These are phyloP conservation scores for Aspergillus sojae DNA, from an alignment of 2,329 filamentous ascomycete genomes.

Conservation along the genomic window DNA sequence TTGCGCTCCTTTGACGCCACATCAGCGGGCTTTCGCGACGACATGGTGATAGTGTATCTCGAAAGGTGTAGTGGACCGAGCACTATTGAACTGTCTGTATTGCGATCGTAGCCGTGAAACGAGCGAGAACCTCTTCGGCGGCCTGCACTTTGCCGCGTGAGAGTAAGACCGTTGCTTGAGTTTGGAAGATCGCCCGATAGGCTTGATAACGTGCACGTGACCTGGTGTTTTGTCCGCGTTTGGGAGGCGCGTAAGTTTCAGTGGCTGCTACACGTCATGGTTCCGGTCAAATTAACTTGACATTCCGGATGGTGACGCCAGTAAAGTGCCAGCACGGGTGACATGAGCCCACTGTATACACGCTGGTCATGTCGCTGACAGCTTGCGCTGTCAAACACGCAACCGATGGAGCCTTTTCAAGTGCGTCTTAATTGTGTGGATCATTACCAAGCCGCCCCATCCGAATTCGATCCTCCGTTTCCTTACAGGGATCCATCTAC, in stretches of 20 bases:
- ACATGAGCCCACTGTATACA: conserved; percentile 11
- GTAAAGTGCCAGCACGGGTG: not conserved
- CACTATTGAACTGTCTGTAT: not conserved
- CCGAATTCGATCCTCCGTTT: conserved; percentile 78
- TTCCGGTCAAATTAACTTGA: not conserved
- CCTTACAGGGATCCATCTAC: conserved; percentile 64
- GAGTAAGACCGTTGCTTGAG: not conserved
- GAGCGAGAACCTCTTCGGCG: not conserved
- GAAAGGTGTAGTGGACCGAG: not conserved
- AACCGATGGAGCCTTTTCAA: conserved; percentile 73
- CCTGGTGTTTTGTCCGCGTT: conserved; percentile 29
- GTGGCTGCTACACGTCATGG: conserved; percentile 15
- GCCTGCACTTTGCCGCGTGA: not conserved
- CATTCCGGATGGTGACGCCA: not conserved
- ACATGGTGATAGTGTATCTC: conserved; percentile 21
- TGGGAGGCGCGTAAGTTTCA: conserved; percentile 17
- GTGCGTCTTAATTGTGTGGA: conserved; percentile 95
- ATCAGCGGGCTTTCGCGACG: conserved; percentile 55
- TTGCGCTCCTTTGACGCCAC: conserved; percentile 80
- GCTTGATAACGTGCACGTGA: conserved; percentile 28
- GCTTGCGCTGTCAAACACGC: conserved; percentile 21
- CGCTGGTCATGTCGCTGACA: conserved; percentile 29
- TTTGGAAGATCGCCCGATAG: conserved; percentile 12
- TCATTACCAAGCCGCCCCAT: conserved; percentile 81
- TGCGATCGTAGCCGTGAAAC: not conserved